phyloP scores from a whole-genome alignment of 306 rosid genomes.

The Lotus japonicus region DNA sequence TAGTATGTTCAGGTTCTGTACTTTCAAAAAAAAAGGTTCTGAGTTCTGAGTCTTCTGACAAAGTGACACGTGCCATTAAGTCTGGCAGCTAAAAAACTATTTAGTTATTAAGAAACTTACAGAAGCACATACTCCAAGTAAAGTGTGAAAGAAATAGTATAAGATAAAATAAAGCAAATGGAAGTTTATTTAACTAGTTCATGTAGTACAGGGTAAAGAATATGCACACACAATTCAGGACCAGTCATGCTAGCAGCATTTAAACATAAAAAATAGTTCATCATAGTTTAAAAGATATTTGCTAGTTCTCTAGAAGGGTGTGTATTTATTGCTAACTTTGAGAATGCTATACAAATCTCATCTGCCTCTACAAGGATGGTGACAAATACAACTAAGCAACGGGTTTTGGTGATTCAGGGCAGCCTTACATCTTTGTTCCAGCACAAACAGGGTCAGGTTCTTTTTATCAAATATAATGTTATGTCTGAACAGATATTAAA shows the following conservation, averaged over 20 bases:
- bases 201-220: neutral
- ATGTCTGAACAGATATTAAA: neutral
- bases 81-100: neutral
- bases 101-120: neutral
- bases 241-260: neutral
- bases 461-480: neutral
- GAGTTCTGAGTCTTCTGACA: constrained; percentile 8
- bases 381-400: neutral
- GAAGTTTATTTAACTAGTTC: constrained; percentile 6
- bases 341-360: neutral
- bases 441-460: neutral
- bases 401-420: neutral
- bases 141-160: neutral
- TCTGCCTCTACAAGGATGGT: neutral
- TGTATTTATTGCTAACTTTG: neutral
- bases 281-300: neutral
- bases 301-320: neutral
- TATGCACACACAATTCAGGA: neutral
- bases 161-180: neutral
- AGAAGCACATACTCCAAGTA: neutral
- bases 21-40: too few species aligned
- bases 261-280: neutral
- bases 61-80: neutral
- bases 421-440: neutral
- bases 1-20: too few species aligned